Base-by-base conservation (phyloP, 2,329 filamentous ascomycete species). In the Colletotrichum sp. region DNA sequence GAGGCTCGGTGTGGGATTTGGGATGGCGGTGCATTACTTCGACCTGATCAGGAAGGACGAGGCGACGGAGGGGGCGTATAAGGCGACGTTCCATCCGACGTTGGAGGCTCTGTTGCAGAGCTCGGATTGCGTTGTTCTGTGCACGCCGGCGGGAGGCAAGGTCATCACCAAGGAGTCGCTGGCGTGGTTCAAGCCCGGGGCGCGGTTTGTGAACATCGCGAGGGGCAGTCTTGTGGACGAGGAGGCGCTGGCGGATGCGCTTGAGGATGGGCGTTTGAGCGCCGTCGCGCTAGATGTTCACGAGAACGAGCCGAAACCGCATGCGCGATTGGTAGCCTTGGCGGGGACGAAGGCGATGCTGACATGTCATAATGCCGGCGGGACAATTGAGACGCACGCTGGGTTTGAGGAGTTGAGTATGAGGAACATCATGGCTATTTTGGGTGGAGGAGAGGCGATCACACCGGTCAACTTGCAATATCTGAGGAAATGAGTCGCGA, bases 291-390 rank as follows among this genome's bases (percentile, higher is more conserved):
- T 95, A 55, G 93, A 94, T 79, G 93, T 95, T 16, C 91, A 94
- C 80, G 88, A 88, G 9, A 79, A 88, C 77, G 93, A 95, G 82
- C 92, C 93, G 6, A 75, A 83, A 52, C 86, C 93, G 3, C 86
- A 90, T 79, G 81, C 85, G 34, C 83, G 87, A 28, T 81, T 93
- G 73, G 57, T 83, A 76, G 82, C 80, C 36, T 79, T 90, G 55
- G 85, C 86, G 0, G 82, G 81, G 1, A 80, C 81, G 8, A 88
- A 88, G 76, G 90, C 90, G 0, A 88, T 92, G 84, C 81, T 94
- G 71, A 91, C 93, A n/a, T 91, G 91, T 68, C 93, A 94, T 81
- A 93, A 93, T 78, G 93, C 92, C 2, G 92, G 92, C 0, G 92
- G 92, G 5, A 93, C 92, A 44, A 87, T 93, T 16, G 92, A 93